Base-by-base conservation (phyloP, 441 rosid genomes). In the Iberis amara region DNA sequence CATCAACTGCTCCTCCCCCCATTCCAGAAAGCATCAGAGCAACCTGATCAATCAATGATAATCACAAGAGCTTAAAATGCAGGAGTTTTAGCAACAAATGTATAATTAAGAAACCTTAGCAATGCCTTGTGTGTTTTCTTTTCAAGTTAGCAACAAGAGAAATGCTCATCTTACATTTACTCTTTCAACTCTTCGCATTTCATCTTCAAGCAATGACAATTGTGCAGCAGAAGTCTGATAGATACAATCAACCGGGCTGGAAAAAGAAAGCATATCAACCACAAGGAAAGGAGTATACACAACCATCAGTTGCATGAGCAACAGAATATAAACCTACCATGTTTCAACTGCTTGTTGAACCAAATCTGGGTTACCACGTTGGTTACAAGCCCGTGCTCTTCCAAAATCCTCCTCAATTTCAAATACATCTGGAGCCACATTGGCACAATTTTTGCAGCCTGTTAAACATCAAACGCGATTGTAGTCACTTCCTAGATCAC, bases 361-460 rank as follows among this genome's bases (percentile, higher is more conserved):
- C 62, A 80, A 68, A 10, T 74, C 77, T 8, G 74, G 65, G 10
- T 75, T 68, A 40, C 96, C 96, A 13, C 70, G 64, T 68, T 88
- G 96, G 64, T 68, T 72, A 59, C 85, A 73, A 0, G 69, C 98
- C 78, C 96, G 75, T 47, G 98, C 95, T 76, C 98, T 79, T 27
- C 98, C 98, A 60, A 77, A 83, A 41, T 88, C 95, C 33, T 91
- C 98, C 77, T 91, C 98, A 35, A 91, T 85, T n/a, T 67, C 26
- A 64, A 91, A 91, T 42, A 78, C 83, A 68, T 76, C 79, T 2
- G 82, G 62, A 33, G 86, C 79, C 61, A 91, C 68, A 66, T 79
- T 91, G 44, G 92, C 94, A 78, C 98, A 91, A 52, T 85, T 91
- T 67, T 88, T 91, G 71, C 98, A 91, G 39, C 98, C 98, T 91